phyloP scores from a whole-genome alignment of 1,284 basidiomycete species.

The Schizopora paradoxa region DNA sequence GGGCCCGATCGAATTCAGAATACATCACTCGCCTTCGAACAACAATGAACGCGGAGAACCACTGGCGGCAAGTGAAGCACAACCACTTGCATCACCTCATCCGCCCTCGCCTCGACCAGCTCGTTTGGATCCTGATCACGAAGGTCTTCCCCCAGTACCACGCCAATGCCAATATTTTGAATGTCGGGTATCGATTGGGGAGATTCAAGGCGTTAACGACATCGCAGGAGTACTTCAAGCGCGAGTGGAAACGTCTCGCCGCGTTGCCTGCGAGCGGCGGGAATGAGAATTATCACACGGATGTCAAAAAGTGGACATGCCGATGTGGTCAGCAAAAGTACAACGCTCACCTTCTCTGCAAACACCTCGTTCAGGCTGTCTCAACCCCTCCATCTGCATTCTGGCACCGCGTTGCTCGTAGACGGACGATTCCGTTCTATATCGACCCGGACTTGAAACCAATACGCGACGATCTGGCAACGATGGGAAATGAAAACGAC shows the following conservation, averaged over 20 bases:
- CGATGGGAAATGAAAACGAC: too few species aligned
- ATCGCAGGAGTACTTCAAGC: constrained; percentile 21
- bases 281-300: constrained; percentile 19
- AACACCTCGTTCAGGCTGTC: constrained; percentile 30
- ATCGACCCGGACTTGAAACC: constrained; percentile 18
- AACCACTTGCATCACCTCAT: constrained; percentile 25
- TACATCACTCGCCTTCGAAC: constrained; percentile 26
- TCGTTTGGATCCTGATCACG: constrained; percentile 27
- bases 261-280: neutral
- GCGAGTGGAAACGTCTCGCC: constrained; percentile 16
- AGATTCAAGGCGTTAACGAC: constrained; percentile 9
- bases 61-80: constrained; percentile 31
- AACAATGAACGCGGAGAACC: constrained; percentile 33
- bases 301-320: constrained; percentile 26
- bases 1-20: constrained; percentile 28
- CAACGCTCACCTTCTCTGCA: constrained; percentile 27
- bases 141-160: constrained; percentile 24
- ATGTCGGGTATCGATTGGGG: constrained; percentile 19
- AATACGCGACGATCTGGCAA: too few species aligned
- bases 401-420: constrained; percentile 21
- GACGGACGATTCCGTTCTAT: constrained; percentile 21
- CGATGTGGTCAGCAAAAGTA: constrained; percentile 28
- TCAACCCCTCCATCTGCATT: constrained; percentile 16
- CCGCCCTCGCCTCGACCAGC: constrained; percentile 28
- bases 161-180: constrained; percentile 16